A percentile compares a stretch with the other conserved stretches of the same genome.
These are phyloP conservation scores for Aspergillus costaricaensis DNA, from an alignment of 2,329 filamentous ascomycete genomes.

Conservation along the genomic window DNA sequence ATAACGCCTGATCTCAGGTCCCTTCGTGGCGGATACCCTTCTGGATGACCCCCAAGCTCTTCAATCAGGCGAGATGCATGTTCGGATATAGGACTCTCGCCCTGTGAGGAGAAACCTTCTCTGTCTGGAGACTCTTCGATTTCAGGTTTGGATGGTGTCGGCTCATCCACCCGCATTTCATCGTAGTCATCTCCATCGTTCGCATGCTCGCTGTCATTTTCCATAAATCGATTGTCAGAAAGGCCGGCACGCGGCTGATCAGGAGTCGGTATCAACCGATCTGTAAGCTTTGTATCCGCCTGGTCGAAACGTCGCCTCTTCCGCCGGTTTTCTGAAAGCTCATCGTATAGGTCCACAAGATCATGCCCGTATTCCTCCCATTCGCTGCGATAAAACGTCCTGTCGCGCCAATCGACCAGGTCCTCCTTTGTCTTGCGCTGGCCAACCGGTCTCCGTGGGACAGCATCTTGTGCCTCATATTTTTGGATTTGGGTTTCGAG, in stretches of 20 bases:
- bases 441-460: slow-evolving; percentile 23
- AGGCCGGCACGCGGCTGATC: background rate
- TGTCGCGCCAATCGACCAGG: slow-evolving; percentile 51
- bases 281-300: background rate
- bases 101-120: background rate
- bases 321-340: slow-evolving; percentile 31
- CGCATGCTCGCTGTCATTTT: background rate
- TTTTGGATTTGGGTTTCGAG: slow-evolving; percentile 27
- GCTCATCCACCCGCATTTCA: background rate
- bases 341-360: slow-evolving; percentile 30
- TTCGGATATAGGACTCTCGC: background rate
- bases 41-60: background rate
- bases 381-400: slow-evolving; percentile 48
- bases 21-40: background rate
- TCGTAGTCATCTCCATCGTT: background rate
- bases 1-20: background rate
- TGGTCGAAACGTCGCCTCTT: slow-evolving; percentile 34
- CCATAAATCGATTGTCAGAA: too few species aligned
- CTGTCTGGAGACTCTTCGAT: background rate
- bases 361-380: slow-evolving; percentile 52
- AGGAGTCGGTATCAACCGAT: background rate
- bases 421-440: slow-evolving; percentile 40
- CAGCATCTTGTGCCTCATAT: slow-evolving; percentile 14
- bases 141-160: background rate
- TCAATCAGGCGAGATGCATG: background rate